These are phyloP conservation scores for Dictyostelium purpureum DNA, from an alignment of 78 protist species.

Conservation along the genomic window DNA sequence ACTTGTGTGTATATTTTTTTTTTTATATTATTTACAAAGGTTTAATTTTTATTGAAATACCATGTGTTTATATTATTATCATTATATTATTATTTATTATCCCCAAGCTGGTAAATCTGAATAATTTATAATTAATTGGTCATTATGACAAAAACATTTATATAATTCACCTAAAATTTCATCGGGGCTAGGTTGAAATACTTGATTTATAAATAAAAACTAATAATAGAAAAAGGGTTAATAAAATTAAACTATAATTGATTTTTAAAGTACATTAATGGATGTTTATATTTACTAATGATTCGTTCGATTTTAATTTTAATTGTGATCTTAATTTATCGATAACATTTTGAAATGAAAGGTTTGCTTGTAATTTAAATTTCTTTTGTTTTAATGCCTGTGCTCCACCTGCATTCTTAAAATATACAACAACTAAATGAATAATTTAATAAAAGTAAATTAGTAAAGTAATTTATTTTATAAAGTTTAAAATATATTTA, in stretches of 20 bases:
- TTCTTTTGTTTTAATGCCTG: slow-evolving; percentile 79
- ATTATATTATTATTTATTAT: not conserved
- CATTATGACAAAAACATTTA: slow-evolving; percentile 70
- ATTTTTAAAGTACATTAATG: not conserved
- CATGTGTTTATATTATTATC: too few relatives aligned
- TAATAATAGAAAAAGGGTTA: not conserved
- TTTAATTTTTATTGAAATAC: too few relatives aligned
- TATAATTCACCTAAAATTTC: slow-evolving; percentile 65
- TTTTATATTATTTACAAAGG: too few relatives aligned
- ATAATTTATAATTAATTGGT: slow-evolving; percentile 67
- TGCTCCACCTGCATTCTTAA: slow-evolving; percentile 83
- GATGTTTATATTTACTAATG: slow-evolving; percentile 60
- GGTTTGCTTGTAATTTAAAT: slow-evolving; percentile 63
- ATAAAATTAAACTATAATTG: not conserved
- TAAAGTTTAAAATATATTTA: not conserved
- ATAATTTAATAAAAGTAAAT: too few relatives aligned
- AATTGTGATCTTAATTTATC: slow-evolving; percentile 68
- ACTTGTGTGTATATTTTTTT: not conserved
- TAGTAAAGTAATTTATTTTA: too few relatives aligned
- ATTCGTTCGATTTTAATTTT: slow-evolving; percentile 59
- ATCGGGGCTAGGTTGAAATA: slow-evolving; percentile 79
- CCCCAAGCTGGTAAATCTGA: slow-evolving; percentile 50
- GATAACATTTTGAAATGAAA: slow-evolving; percentile 62
- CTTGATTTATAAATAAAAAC: slow-evolving; percentile 76
- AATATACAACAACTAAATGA: slow-evolving; percentile 64